A percentile compares a stretch with the other conserved stretches of the same genome.
Evolutionary conservation across 2,329 filamentous ascomycete species (phyloP).

Genomic region (Aspergillus piperis): DNA sequence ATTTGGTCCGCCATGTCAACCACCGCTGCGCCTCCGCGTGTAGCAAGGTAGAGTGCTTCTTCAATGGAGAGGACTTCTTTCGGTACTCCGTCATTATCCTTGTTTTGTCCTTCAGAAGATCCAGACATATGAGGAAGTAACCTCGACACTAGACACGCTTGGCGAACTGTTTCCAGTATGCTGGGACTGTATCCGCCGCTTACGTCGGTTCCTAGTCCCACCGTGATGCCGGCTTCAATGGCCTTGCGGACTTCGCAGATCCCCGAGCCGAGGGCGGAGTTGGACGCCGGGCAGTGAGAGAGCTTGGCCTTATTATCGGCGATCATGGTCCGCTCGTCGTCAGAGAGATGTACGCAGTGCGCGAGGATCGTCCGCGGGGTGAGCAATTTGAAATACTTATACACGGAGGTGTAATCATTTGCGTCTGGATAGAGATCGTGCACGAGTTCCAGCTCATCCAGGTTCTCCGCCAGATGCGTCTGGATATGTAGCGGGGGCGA

Average conservation of each 20-base stretch:
- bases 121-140: conserved; percentile 58
- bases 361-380: conserved; percentile 76
- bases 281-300: conserved; percentile 83
- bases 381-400: conserved; percentile 71
- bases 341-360: conserved; percentile 75
- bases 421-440: conserved; percentile 65
- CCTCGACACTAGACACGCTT: conserved; percentile 76
- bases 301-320: conserved; percentile 64
- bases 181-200: conserved; percentile 82
- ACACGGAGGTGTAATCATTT: conserved; percentile 73
- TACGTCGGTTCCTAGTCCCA: conserved; percentile 89
- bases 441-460: conserved; percentile 71
- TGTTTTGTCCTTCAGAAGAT: conserved; percentile 13
- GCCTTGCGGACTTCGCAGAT: conserved; percentile 73
- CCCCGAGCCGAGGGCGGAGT: conserved; percentile 78
- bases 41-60: conserved; percentile 84
- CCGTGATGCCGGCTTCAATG: conserved; percentile 71
- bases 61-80: conserved; percentile 70
- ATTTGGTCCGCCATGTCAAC: conserved; percentile 71
- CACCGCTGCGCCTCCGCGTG: conserved; percentile 80
- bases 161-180: conserved; percentile 78
- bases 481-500: conserved; percentile 66
- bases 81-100: neutral
- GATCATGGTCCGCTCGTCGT: conserved; percentile 67
- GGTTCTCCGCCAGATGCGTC: conserved; percentile 89